Base-by-base conservation (phyloP, 2,329 filamentous ascomycete genomes). In the Cryphonectria japonica region DNA sequence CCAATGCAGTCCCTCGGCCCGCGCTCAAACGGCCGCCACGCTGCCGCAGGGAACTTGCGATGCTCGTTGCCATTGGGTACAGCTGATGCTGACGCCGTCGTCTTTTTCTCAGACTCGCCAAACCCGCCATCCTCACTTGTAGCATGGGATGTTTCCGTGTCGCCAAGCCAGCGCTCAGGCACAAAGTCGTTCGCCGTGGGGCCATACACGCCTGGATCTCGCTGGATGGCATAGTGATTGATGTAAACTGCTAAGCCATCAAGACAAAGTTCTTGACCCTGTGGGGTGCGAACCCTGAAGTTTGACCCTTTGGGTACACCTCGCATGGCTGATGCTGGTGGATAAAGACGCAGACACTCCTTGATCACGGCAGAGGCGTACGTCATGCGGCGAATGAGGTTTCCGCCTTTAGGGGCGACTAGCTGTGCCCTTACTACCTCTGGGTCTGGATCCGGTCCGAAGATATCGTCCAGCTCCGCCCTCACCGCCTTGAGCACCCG, bases 1-100 rank as follows among this genome's bases (percentile, higher is more conserved):
- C 46, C 46, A 19, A 50, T 50, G 73, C 86, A 89, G 63, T 83
- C 86, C 13, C 87, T 76, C 5, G 83, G 83, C 0, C 86, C 86
- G 37, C 83, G 81, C 73, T 86, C 85, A 74, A 88, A 89, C 0
- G 85, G 81, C 29, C 86, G 79, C 82, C 83, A 89, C 1, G 86
- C 86, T 50, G 82, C 80, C 2, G 76, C 70, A 13, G 78, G 77
- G 19, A 75, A 76, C 63, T 71, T 73, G 29, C 62, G 65, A 13
- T 26, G 69, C 32, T 39, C 59, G 14, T 22, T 6, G 7, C 34
- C 59, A 16, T 61, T 34, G 2, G 34, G 16, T 39, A 39, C 37
- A 3, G 34, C 34, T n/a, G 59, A 19, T 34, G 57, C 2, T 59
- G 26, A 0, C 32, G n/a, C 13, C 29, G 32, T 22, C 16, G 29